These are phyloP conservation scores for Mycena pura DNA, from an alignment of 768 basidiomycete species.

Conservation along the genomic window DNA sequence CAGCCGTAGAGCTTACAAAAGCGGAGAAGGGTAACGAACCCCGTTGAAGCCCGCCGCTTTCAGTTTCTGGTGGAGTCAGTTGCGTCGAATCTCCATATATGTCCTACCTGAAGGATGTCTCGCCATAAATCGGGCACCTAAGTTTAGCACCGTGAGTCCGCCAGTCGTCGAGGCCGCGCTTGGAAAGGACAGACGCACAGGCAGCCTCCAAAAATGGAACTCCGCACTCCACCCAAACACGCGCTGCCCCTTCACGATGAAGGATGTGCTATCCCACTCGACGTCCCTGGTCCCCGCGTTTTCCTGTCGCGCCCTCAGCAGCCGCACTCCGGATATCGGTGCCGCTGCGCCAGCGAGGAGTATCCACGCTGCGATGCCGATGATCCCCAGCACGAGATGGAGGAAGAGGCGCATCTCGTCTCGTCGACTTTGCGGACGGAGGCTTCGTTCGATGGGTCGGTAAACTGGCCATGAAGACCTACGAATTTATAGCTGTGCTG, in stretches of 20 bases:
- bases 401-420: slow-evolving; percentile 12
- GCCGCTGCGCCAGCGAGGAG: background rate
- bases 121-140: slow-evolving; percentile 20
- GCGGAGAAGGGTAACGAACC: slow-evolving; percentile 5
- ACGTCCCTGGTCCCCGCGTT: slow-evolving; percentile 8
- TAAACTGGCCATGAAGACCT: background rate
- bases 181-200: background rate
- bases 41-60: slow-evolving; percentile 18
- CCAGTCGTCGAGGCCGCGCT: background rate
- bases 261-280: slow-evolving; percentile 17
- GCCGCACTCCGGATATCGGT: background rate
- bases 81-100: background rate
- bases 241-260: slow-evolving; percentile 18
- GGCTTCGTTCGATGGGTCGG: background rate
- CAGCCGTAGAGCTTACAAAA: background rate
- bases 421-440: background rate
- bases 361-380: background rate
- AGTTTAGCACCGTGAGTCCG: background rate
- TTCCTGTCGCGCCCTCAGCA: slow-evolving; percentile 4
- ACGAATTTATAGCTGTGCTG: slow-evolving; percentile 1
- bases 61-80: slow-evolving; percentile 5
- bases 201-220: slow-evolving; percentile 22
- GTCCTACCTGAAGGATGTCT: slow-evolving; percentile 14
- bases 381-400: slow-evolving; percentile 3
- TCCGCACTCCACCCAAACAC: slow-evolving; percentile 20